Evolutionary conservation across 1,284 basidiomycete species (phyloP).

Genomic region (Ustilago nuda): DNA sequence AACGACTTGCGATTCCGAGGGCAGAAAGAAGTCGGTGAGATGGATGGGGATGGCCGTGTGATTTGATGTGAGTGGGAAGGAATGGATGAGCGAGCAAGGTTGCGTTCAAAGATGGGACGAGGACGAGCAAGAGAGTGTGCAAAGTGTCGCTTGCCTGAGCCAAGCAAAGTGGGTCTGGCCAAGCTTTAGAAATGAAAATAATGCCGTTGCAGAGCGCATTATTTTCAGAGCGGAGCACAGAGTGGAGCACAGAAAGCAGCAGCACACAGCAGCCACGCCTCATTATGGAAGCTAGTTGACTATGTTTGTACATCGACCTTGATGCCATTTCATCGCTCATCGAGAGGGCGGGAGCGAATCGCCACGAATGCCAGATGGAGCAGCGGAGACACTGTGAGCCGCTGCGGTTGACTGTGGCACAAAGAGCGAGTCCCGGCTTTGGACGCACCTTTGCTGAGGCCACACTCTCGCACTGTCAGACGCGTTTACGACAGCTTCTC

Average conservation of each 20-base stretch:
- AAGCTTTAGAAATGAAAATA: conserved; percentile 21
- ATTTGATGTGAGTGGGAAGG: conserved; percentile 1
- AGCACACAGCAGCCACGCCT: too few relatives aligned
- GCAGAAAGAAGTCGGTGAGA: not conserved
- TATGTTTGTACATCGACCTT: too few relatives aligned
- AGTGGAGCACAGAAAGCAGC: too few relatives aligned
- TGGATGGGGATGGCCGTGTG: not conserved
- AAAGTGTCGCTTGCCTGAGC: conserved; percentile 1
- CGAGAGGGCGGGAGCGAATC: too few relatives aligned
- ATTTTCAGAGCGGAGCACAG: too few relatives aligned
- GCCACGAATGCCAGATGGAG: not conserved
- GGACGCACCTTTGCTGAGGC: not conserved
- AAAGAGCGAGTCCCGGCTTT: not conserved
- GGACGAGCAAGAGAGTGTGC: conserved; percentile 1
- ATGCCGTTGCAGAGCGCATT: conserved; percentile 28
- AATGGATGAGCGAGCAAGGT: not conserved
- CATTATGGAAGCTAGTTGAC: too few relatives aligned
- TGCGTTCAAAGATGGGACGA: not conserved
- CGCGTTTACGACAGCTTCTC: conserved; percentile 5
- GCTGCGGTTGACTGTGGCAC: too few relatives aligned
- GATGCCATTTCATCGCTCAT: too few relatives aligned
- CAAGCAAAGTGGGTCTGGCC: not conserved
- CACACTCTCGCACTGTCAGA: not conserved
- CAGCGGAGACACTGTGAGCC: not conserved
- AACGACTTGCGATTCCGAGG: not conserved